Evolutionary conservation across 2,329 filamentous ascomycete species (phyloP), one percentile per base, ranked within the genome.

Genomic region (Fusarium sp.): DNA sequence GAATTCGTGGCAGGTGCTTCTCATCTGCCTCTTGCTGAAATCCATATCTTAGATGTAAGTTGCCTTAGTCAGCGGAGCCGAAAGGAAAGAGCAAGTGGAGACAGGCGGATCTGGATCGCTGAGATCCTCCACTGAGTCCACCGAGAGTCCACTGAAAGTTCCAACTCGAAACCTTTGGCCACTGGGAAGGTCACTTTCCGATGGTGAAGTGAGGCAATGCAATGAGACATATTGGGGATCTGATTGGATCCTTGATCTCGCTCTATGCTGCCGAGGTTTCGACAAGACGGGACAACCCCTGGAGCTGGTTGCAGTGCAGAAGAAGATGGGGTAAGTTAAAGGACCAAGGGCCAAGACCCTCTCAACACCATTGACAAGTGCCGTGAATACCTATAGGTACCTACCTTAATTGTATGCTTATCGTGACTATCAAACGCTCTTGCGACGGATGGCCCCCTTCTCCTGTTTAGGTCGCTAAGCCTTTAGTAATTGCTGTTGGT

Each of bases 341-440:
- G 24, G 18, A n/a, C 14, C 27, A 46, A 55, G 40, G 22, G 20
- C 25, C 46, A 30, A 50, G 49, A 38, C 49, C 49, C 30, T 25
- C 29, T 51, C 49, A 51, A 42, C 32, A 52, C 50, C 50, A 52
- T 52, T 40, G 14, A 27, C 22, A 52, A 52, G 14, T 52, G 50
- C 50, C 32, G 32, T 52, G 50, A 52, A 63, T 57, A 49, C 10
- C 34, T 38, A 38, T 38, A 38, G 34, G 3, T 6, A 38, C 34
- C 34, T 38, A 38, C 61, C 42, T 63, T 57, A 63, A 63, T 44
- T 30, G 40, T 63, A 63, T 63, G 61, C 61, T 63, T 63, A 63
- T 49, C 44, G 24, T 42, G 50, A 57, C 34, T 63, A 62, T 62
- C 42, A 52, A 52, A 52, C 50, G 24, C 50, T 52, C n/a, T 20